These are phyloP conservation scores for Phytophthora europaea DNA, from an alignment of 352 stramenopile genomes.

Conservation along the genomic window DNA sequence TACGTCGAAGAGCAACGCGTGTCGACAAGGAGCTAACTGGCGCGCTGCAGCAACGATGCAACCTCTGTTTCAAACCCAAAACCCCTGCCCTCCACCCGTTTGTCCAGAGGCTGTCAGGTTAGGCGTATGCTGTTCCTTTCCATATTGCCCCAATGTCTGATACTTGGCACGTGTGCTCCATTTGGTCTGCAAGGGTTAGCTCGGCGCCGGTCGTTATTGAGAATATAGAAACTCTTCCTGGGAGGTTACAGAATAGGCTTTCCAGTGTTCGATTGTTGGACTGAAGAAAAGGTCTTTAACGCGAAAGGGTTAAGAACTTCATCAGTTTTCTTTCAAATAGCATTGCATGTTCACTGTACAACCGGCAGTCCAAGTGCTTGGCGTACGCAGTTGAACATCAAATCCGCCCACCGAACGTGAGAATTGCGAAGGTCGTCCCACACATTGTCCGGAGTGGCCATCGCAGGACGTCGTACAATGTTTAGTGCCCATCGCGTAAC, in stretches of 20 bases:
- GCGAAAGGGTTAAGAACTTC: too few species aligned
- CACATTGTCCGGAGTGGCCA: slow-evolving; percentile 16
- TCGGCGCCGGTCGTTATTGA: not conserved
- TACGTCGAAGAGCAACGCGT: not conserved
- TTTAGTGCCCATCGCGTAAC: slow-evolving; percentile 36
- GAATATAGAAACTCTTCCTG: not conserved
- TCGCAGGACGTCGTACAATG: slow-evolving; percentile 29
- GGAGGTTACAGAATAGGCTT: not conserved
- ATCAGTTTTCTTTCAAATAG: not conserved
- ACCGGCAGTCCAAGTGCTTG: slow-evolving; percentile 36
- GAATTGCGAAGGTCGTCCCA: slow-evolving; percentile 36
- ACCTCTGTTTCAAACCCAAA: not conserved
- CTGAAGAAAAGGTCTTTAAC: not conserved
- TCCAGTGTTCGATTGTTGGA: not conserved
- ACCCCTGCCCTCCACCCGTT: not conserved
- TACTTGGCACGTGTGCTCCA: not conserved
- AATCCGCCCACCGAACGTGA: slow-evolving; percentile 36
- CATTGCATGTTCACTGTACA: slow-evolving; percentile 7
- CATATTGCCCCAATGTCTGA: not conserved
- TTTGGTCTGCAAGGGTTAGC: not conserved
- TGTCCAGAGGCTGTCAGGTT: not conserved
- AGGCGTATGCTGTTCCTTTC: not conserved
- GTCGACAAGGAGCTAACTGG: not conserved
- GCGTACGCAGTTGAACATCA: slow-evolving; percentile 45
- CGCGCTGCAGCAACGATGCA: too few species aligned